Base-by-base conservation (phyloP, 164 flowering plant genomes). In the Piper betle region DNA sequence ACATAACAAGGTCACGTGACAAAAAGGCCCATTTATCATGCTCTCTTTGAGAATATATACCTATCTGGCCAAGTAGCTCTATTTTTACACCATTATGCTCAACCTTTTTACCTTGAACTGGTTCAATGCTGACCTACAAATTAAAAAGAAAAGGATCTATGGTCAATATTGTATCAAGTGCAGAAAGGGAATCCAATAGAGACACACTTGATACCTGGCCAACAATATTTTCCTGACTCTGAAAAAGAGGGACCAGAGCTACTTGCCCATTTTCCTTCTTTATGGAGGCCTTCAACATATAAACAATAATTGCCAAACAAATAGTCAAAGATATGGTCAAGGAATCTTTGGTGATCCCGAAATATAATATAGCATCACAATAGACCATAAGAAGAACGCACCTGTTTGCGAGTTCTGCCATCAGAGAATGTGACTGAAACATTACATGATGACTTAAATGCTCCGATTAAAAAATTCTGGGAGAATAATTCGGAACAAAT, bases 61-160 rank as follows among this genome's bases (percentile, higher is more conserved):
- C 96, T 78, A 64, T 93, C 72, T 93, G 96, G 57, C 99, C 99
- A 68, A 93, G 92, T 62, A 93, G 99, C 76, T 93, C 99, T 77
- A 93, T 81, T 76, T 90, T 93, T 18, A 93, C 86, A 59, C 99
- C 99, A 71, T 81, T 90, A 78, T 93, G 97, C 53, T 93, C 99
- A 65, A 93, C 80, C 82, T 93, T 93, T 76, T 93, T 93, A 68
- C 99, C 99, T 71, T 79, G 97, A 64, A 77, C 41, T 65, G 97
- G 97, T 72, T 93, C 99, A 59, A 93, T 71, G 19, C 82, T 76
- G 57, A 93, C 79, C 99, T 93, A 76, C 64, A 59, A 13, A 59
- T 52, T 33, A 39, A 15, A 6, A 16, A 57, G 18, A 57, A 16
- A 48, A 55, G 4, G 38, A 8, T 37, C 18, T 55, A 55, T 1